Base-by-base conservation (phyloP, 2,329 filamentous ascomycete genomes). In the Exophiala calicioides region DNA sequence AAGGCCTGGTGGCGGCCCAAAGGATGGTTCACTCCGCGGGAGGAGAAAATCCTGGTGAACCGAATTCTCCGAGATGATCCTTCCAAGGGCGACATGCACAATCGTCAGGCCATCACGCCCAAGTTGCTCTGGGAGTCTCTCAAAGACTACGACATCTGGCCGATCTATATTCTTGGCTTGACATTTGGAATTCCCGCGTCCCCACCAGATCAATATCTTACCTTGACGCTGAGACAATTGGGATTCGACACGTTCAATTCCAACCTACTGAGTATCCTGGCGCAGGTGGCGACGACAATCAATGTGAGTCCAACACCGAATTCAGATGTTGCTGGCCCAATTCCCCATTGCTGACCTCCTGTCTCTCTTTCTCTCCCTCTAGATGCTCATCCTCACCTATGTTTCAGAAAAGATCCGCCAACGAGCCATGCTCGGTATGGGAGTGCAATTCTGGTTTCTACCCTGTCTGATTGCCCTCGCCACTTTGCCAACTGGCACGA, bases 181-280 rank as follows among this genome's bases (percentile, higher is more conserved):
- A 62, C 59, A 3, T 70, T 68, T 48, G 39, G 62, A n/a, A 62
- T 61, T 5, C 66, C 71, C 2, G 68, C 68, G 21, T 69, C 71
- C 0, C 74, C 74, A 1, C 67, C 70, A 9, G 62, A 57, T 50
- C 70, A 65, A 0, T 77, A 77, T 33, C 62, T 77, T 5, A 70
- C 73, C 3, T 68, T 66, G 42, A 73, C 70, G 9, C 62, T 75
- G 0, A 65, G 66, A 1, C 59, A 67, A 18, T 62, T 75, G 21
- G 72, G 72, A 7, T 60, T 60, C 38, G 50, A 43, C 40, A 58
- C 57, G 8, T 64, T 34, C 35, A 19, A 50, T 55, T 13, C 58
- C 13, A 85, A 84, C 55, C 68, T 86, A 47, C 71, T 85, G 16
- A 79, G 79, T 1, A 81, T 84, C 9, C 79, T n/a, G n/a, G n/a